phyloP scores from a whole-genome alignment of 495 filamentous ascomycete species.

The Evernia prunastri region DNA sequence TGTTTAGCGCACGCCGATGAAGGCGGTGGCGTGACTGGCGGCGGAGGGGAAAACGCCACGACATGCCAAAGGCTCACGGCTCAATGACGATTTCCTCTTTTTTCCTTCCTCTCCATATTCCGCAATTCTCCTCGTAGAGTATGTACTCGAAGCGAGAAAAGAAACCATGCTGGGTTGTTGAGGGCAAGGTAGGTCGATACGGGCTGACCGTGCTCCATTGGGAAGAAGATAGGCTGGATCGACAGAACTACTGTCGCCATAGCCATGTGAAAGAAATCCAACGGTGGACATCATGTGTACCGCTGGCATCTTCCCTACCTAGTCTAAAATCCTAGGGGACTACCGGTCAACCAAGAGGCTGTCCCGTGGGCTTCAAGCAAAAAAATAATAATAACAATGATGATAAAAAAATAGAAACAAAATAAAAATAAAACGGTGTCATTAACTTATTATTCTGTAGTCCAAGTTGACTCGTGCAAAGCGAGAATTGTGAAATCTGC shows the following conservation, averaged over 20 bases:
- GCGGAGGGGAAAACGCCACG: conserved; percentile 1
- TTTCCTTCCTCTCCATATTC: neutral
- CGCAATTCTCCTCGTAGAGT: neutral
- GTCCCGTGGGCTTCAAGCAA: neutral
- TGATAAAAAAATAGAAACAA: too few species aligned
- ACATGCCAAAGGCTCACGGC: neutral
- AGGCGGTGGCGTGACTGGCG: conserved; percentile 4
- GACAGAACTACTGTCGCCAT: neutral
- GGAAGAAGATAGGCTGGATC: conserved; percentile 6
- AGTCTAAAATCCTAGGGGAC: neutral
- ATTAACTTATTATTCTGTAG: too few species aligned
- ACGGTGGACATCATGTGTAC: neutral
- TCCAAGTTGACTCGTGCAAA: too few species aligned
- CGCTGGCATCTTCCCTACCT: neutral
- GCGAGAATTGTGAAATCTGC: neutral
- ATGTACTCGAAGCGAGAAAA: neutral
- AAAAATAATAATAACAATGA: too few species aligned
- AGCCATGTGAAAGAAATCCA: neutral
- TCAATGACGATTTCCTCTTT: neutral
- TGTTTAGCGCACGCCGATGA: neutral
- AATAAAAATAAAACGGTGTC: too few species aligned
- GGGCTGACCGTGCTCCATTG: neutral
- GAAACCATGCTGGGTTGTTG: neutral
- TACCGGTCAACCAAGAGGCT: neutral
- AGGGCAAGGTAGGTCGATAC: neutral